Evolutionary conservation across 2,329 filamentous ascomycete species (phyloP), one percentile per base, ranked within the genome.

Genomic region (Emmonsia crescens): DNA sequence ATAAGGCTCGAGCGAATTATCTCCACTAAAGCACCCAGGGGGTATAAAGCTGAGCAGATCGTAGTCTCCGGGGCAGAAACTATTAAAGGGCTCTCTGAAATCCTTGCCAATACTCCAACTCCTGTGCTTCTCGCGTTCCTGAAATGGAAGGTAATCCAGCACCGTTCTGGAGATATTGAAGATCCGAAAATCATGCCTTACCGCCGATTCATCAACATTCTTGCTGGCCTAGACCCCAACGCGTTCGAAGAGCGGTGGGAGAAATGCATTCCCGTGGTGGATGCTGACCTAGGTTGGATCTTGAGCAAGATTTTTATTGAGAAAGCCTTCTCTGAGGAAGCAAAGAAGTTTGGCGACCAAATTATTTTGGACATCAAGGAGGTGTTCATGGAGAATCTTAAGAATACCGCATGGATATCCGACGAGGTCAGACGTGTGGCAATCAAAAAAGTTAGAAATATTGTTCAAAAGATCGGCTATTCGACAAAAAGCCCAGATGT

Each of bases 341-440:
- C 85, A 0, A 88, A 88, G 69, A 74, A 82, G 3, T 82, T 88
- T 54, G 86, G 86, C 19, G 84, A 89, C 62, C 80, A 84, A 60
- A 85, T 91, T 66, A 82, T 89, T n/a, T 81, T 82, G 10, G 85
- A 89, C 65, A 86, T 91, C 70, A 88, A 88, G 71, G 77, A 81
- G 19, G 80, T 83, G 24, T 90, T 89, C 67, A 80, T 82, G 2
- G 80, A 82, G 61, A 86, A 83, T 62, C 74, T 89, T 54, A 77
- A 81, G 42, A 73, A 76, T 2, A 82, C 83, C 0, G 74, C 79
- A 19, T 89, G 87, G 87, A 87, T 88, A 81, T 83, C 85, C 51
- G 75, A 82, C 1, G 78, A 82, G 52, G 83, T 86, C 24, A 81
- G 82, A 52, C 76, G 82, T 60, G 76, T 84, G 6, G 85, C 85